A percentile compares a stretch with the other conserved stretches of the same genome.
phyloP scores from a whole-genome alignment of 768 basidiomycete species.

The Podaxis sp. region DNA sequence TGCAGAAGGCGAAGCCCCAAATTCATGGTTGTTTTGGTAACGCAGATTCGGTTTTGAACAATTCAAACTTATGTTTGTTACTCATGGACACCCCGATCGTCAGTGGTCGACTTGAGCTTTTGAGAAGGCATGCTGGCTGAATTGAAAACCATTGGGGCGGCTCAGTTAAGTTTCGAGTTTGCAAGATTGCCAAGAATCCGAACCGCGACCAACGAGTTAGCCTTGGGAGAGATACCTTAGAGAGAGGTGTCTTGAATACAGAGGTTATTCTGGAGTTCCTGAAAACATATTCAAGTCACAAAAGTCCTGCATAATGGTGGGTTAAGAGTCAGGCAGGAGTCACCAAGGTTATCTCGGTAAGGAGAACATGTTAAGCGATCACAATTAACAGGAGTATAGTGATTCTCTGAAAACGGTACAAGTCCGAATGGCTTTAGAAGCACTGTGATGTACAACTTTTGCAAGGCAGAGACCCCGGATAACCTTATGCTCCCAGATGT shows the following conservation, averaged over 20 bases:
- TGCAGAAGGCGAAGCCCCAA: not conserved
- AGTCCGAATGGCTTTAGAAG: not conserved
- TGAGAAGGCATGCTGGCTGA: too few species aligned
- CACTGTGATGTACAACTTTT: too few species aligned
- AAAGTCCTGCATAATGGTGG: not conserved
- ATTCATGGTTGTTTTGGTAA: too few species aligned
- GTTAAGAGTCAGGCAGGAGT: not conserved
- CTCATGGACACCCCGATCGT: not conserved
- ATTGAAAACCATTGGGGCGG: too few species aligned
- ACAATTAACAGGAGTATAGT: not conserved
- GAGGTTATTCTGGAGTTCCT: not conserved
- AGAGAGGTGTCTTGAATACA: not conserved
- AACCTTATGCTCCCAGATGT: not conserved
- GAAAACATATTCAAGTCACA: not conserved
- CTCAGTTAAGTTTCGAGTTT: not conserved
- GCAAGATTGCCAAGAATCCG: not conserved
- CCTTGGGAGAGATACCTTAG: not conserved
- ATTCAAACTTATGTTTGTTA: not conserved
- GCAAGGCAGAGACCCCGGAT: not conserved
- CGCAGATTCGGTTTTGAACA: too few species aligned
- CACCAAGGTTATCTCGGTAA: not conserved
- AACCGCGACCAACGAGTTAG: too few species aligned
- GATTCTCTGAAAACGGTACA: not conserved
- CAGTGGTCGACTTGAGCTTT: too few species aligned
- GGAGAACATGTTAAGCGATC: not conserved